phyloP scores from a whole-genome alignment of 225 moss, liverwort and hornwort genomes.

The Takakia lepidozioides region DNA sequence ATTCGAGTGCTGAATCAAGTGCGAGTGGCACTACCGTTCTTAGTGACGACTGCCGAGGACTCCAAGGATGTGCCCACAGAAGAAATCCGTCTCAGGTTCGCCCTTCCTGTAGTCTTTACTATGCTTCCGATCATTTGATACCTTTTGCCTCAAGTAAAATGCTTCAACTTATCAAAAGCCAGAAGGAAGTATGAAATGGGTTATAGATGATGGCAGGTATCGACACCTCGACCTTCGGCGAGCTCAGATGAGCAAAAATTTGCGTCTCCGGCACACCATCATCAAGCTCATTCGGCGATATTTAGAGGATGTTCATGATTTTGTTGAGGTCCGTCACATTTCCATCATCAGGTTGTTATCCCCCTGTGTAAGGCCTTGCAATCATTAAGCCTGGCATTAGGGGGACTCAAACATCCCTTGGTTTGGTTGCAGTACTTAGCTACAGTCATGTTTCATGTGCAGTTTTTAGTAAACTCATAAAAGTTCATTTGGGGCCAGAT shows the following conservation, averaged over 20 bases:
- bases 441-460: too few species aligned
- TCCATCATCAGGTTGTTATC: too few species aligned
- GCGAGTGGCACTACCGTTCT: conserved; percentile 83
- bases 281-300: conserved; percentile 85
- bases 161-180: too few species aligned
- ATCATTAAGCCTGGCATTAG: too few species aligned
- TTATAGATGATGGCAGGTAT: conserved; percentile 74
- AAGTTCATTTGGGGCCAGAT: too few species aligned
- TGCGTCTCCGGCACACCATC: conserved; percentile 81
- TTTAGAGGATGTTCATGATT: conserved; percentile 85
- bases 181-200: conserved; percentile 34
- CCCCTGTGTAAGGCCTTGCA: too few species aligned
- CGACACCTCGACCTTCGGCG: conserved; percentile 93
- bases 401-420: too few species aligned
- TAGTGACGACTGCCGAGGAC: conserved; percentile 83
- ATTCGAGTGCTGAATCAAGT: conserved; percentile 82
- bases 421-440: too few species aligned
- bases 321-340: conserved; percentile 63
- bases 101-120: too few species aligned
- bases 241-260: conserved; percentile 81
- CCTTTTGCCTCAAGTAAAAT: too few species aligned
- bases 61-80: conserved; percentile 76
- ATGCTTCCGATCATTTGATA: too few species aligned
- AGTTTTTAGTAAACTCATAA: too few species aligned
- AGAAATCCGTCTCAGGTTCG: conserved; percentile 92